These are phyloP conservation scores for Citrullus amarus DNA, from an alignment of 306 rosid genomes.

Conservation along the genomic window DNA sequence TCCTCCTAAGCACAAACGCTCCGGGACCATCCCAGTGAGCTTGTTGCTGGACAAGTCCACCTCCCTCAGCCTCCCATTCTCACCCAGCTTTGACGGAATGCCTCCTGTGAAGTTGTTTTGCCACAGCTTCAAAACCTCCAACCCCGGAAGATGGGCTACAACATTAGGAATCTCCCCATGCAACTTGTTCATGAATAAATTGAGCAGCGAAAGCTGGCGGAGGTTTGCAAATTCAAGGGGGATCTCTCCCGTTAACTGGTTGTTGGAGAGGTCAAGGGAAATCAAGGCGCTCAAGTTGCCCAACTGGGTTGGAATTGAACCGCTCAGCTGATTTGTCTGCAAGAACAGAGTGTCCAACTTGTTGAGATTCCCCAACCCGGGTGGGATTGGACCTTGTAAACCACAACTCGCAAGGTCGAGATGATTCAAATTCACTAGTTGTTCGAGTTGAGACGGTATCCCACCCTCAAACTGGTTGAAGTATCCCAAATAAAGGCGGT, in stretches of 20 bases:
- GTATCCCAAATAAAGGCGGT: slow-evolving; percentile 61
- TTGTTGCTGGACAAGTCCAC: slow-evolving; percentile 80
- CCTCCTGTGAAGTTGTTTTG: slow-evolving; percentile 73
- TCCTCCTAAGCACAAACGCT: slow-evolving; percentile 51
- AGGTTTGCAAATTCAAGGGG: slow-evolving; percentile 56
- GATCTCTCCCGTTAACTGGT: slow-evolving; percentile 59
- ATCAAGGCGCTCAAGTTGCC: slow-evolving; percentile 52
- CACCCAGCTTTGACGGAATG: slow-evolving; percentile 65
- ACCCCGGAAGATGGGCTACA: slow-evolving; percentile 52
- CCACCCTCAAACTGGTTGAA: slow-evolving; percentile 70
- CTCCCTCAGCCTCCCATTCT: slow-evolving; percentile 46
- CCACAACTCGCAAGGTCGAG: slow-evolving; percentile 77
- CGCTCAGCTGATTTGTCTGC: slow-evolving; percentile 72
- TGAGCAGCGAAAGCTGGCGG: slow-evolving; percentile 51
- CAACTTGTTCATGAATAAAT: slow-evolving; percentile 70
- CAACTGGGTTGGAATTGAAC: slow-evolving; percentile 50
- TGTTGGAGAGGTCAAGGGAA: slow-evolving; percentile 72
- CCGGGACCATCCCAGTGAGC: slow-evolving; percentile 73
- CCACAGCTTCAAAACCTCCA: slow-evolving; percentile 71
- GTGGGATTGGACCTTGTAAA: slow-evolving; percentile 62
- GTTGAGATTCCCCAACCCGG: slow-evolving; percentile 54
- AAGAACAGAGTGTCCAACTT: slow-evolving; percentile 60
- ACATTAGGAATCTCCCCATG: slow-evolving; percentile 64
- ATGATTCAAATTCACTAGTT: slow-evolving; percentile 44
- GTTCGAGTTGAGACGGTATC: slow-evolving; percentile 50